Conservation (phyloP, 805 yeast species). For the Candida montana region DNA sequence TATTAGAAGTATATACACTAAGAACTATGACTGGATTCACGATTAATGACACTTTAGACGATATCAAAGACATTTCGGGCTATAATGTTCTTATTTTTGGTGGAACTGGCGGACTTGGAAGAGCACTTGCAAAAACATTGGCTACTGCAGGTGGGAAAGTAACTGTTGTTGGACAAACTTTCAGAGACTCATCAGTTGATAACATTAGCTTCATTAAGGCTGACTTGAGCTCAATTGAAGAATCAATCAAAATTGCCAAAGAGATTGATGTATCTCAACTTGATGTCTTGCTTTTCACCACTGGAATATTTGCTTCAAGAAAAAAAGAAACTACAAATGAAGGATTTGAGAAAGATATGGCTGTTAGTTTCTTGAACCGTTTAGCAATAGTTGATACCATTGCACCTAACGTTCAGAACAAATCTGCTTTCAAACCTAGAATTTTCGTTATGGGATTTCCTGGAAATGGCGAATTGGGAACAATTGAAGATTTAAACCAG, state of each 20-base stretch:
- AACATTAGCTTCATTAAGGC: slow-evolving; percentile 29
- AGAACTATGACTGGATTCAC: not conserved
- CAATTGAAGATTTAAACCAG: slow-evolving; percentile 31
- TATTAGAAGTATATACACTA: no score
- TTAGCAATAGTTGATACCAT: slow-evolving; percentile 26
- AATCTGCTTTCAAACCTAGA: slow-evolving; percentile 22
- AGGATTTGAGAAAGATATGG: slow-evolving; percentile 35
- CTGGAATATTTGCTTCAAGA: slow-evolving; percentile 35
- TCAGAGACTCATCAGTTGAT: slow-evolving; percentile 24
- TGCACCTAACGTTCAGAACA: slow-evolving; percentile 20
- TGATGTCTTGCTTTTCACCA: slow-evolving; percentile 32
- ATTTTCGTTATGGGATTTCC: slow-evolving; percentile 37
- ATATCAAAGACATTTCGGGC: not conserved
- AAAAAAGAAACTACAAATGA: slow-evolving; percentile 30
- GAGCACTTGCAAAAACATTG: slow-evolving; percentile 26
- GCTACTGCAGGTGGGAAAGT: slow-evolving; percentile 28
- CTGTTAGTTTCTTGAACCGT: slow-evolving; percentile 34
- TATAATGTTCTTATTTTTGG: slow-evolving; percentile 27
- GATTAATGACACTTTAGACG: not conserved
- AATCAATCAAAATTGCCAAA: slow-evolving; percentile 22
- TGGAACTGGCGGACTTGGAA: slow-evolving; percentile 38
- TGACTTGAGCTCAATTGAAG: slow-evolving; percentile 29
- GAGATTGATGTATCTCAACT: slow-evolving; percentile 18
- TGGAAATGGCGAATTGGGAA: slow-evolving; percentile 30
- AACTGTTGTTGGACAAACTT: slow-evolving; percentile 32